A percentile compares a stretch with the other conserved stretches of the same genome.
phyloP scores from a whole-genome alignment of 345 rosid species.

The Murraya paniculata region DNA sequence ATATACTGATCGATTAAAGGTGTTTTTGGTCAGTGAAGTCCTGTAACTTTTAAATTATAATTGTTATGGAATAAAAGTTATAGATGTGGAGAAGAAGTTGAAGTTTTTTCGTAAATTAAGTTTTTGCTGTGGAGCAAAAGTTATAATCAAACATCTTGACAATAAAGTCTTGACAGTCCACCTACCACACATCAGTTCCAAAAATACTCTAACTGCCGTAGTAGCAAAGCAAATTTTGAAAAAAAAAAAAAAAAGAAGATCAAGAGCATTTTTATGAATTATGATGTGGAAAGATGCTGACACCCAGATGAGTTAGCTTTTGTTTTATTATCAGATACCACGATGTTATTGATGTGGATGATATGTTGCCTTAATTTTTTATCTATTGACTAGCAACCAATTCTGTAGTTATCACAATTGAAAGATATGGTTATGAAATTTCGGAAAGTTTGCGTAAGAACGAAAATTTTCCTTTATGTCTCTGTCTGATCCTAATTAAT shows the following conservation, averaged over 20 bases:
- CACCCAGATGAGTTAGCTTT: not conserved
- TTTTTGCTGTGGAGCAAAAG: accelerated
- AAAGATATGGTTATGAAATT: not conserved
- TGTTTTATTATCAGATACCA: no score
- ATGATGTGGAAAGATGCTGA: not conserved
- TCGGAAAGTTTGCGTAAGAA: not conserved
- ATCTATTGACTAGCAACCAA: not conserved
- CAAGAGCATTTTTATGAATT: not conserved
- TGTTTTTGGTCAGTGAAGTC: no score
- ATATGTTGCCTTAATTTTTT: not conserved
- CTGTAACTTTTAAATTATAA: no score
- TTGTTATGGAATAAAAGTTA: accelerated
- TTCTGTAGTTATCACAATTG: not conserved
- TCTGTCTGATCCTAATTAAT: not conserved
- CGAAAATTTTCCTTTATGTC: not conserved
- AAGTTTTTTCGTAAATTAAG: no score
- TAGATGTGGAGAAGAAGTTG: accelerated
- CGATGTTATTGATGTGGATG: not conserved
- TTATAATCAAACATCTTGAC: no score
- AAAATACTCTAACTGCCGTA: accelerated
- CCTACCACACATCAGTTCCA: accelerated
- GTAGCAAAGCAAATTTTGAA: no score
- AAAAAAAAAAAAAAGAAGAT: no score
- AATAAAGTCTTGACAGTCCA: accelerated
- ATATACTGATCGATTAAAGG: no score